Evolutionary conservation across 78 protist genomes (phyloP).

Genomic region (Dictyostelium brefeldianum): DNA sequence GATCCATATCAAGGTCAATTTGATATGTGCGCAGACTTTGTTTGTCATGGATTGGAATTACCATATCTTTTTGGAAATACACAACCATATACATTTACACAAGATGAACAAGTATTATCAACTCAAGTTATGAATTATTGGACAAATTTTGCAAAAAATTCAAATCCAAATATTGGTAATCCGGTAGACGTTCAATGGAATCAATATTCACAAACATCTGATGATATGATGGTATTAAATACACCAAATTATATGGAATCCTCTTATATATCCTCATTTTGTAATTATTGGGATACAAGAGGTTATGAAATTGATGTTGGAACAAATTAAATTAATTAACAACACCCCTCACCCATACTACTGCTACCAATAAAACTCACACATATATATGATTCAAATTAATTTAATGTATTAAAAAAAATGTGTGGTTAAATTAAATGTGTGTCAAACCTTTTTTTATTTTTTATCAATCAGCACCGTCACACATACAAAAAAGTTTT

Average conservation of each 20-base stretch:
- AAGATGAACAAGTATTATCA: constrained; percentile 36
- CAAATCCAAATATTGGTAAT: constrained; percentile 33
- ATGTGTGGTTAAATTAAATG: too few relatives aligned
- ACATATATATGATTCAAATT: not conserved
- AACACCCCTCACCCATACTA: not conserved
- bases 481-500: too few relatives aligned
- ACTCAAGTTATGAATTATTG: constrained; percentile 39
- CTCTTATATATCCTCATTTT: not conserved
- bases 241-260: constrained; percentile 38
- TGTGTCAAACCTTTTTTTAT: too few relatives aligned
- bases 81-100: constrained; percentile 2
- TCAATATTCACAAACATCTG: not conserved
- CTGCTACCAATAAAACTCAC: not conserved
- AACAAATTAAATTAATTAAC: not conserved
- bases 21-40: constrained; percentile 35
- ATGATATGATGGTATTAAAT: constrained; percentile 25
- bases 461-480: too few relatives aligned
- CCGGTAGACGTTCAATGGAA: constrained; percentile 30
- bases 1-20: constrained; percentile 8
- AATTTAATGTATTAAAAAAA: too few relatives aligned
- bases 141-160: constrained; percentile 64
- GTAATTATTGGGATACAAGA: constrained; percentile 44
- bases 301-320: constrained; percentile 48
- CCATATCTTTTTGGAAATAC: constrained; percentile 49
- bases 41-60: constrained; percentile 77